phyloP scores from a whole-genome alignment of 495 filamentous ascomycete genomes.

The Aspergillus nanangensis region DNA sequence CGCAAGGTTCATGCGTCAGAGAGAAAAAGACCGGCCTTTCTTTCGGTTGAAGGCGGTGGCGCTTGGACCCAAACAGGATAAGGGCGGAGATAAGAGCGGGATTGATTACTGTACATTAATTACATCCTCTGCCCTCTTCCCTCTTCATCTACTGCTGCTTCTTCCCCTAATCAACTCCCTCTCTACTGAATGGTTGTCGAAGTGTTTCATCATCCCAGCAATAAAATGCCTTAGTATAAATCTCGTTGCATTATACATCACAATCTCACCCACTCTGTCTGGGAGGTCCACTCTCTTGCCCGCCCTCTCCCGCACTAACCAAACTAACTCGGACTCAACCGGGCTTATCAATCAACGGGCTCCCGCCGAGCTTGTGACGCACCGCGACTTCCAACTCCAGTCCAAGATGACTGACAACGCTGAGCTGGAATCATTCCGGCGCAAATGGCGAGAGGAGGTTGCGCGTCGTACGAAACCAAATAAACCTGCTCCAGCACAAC shows the following conservation, averaged over 20 bases:
- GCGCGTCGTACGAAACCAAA: conserved; percentile 43
- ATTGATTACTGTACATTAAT: no score
- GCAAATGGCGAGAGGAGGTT: conserved; percentile 81
- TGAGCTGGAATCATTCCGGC: conserved; percentile 76
- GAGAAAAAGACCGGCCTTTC: conserved; percentile 18
- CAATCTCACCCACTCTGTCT: no score
- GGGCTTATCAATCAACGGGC: conserved; percentile 22
- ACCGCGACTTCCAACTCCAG: no score
- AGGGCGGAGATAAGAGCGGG: conserved; percentile 22
- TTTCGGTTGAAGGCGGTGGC: conserved; percentile 21
- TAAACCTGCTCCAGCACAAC: conserved; percentile 7
- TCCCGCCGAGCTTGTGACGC: no score
- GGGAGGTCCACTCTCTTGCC: no score
- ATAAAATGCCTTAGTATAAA: no score
- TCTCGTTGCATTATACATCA: no score
- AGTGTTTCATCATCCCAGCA: no score
- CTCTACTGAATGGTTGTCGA: no score
- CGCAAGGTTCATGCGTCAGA: conserved; percentile 6
- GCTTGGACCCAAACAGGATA: conserved; percentile 7
- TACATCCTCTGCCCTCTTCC: conserved; percentile 1
- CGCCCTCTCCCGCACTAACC: no score
- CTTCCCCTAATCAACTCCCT: neutral
- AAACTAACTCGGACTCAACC: conserved; percentile 1
- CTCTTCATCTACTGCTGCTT: neutral
- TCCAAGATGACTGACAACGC: conserved; percentile 56